A percentile compares a stretch with the other conserved stretches of the same genome.
Evolutionary conservation across 441 rosid genomes (phyloP).

Genomic region (Kokia cookei): DNA sequence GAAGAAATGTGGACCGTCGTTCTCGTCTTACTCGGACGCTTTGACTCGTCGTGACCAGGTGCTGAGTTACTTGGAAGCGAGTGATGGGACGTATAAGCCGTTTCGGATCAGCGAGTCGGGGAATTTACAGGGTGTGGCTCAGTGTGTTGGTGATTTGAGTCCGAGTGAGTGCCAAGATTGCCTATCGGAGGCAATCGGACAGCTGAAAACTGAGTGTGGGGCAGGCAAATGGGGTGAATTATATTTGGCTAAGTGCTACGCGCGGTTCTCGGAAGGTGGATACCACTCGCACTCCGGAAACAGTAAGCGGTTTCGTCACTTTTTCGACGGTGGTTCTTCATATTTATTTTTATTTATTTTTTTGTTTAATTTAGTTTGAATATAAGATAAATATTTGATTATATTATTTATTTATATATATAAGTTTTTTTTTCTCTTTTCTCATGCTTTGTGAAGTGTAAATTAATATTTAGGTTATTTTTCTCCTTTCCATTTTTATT

Average conservation of each 20-base stretch:
- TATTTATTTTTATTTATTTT: background rate
- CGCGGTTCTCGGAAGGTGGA: slow-evolving; percentile 43
- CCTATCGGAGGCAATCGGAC: slow-evolving; percentile 51
- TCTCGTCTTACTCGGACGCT: slow-evolving; percentile 22
- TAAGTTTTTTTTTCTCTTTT: background rate
- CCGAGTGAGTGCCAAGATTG: slow-evolving; percentile 59
- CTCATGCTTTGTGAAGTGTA: background rate
- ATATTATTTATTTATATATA: background rate
- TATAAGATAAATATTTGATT: background rate
- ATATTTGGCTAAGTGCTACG: slow-evolving; percentile 63
- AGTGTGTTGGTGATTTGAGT: slow-evolving; percentile 50
- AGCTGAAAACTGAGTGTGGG: slow-evolving; percentile 42
- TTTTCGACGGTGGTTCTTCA: slow-evolving; percentile 15
- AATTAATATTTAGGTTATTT: background rate
- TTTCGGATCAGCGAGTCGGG: slow-evolving; percentile 39
- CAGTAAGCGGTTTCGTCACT: slow-evolving; percentile 42
- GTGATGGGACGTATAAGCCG: slow-evolving; percentile 32
- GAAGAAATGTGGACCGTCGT: slow-evolving; percentile 44
- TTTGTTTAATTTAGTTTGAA: slow-evolving; percentile 5
- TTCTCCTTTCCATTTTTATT: background rate
- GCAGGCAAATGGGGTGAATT: slow-evolving; percentile 39
- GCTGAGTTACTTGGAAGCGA: slow-evolving; percentile 30
- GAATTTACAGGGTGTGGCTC: slow-evolving; percentile 31
- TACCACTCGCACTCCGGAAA: slow-evolving; percentile 35
- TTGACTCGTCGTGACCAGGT: slow-evolving; percentile 32